Evolutionary conservation across 2,329 filamentous ascomycete species (phyloP).

Genomic region (Fusarium transvaalense): DNA sequence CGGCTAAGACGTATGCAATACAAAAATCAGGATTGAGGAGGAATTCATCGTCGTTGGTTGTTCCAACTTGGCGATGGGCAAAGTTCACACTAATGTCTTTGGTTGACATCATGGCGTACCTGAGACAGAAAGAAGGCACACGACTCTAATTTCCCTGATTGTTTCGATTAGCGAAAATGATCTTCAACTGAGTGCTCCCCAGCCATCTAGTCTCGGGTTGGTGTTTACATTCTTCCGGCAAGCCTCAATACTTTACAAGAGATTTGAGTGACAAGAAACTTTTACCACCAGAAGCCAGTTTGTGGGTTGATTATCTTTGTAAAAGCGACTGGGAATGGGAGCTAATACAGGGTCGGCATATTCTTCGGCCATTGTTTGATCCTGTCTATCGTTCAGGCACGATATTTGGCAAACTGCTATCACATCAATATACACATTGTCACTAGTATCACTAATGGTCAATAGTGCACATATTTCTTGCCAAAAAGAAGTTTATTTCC

Average conservation of each 20-base stretch:
- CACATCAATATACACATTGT: neutral
- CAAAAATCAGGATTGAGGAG: slow-evolving; percentile 14
- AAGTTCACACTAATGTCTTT: neutral
- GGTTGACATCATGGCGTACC: slow-evolving; percentile 21
- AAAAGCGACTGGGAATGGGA: neutral
- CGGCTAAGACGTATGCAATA: neutral
- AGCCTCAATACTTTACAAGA: neutral
- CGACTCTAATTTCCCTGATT: slow-evolving; percentile 3
- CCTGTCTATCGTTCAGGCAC: too few relatives aligned
- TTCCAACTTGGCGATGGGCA: neutral
- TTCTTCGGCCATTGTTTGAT: neutral
- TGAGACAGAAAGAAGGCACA: neutral
- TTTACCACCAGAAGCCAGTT: neutral
- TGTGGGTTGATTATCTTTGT: neutral
- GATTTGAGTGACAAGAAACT: too few relatives aligned
- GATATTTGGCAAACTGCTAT: neutral
- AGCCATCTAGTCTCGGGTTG: neutral
- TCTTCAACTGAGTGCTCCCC: neutral
- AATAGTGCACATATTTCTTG: neutral
- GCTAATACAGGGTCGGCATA: too few relatives aligned
- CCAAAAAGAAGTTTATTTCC: neutral
- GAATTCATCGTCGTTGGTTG: slow-evolving; percentile 7
- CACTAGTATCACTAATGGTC: neutral
- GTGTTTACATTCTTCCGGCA: neutral
- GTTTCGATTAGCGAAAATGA: neutral